A percentile compares a stretch with the other conserved stretches of the same genome.
Conservation (phyloP, 768 basidiomycete species). For the Leccinum subtestaceum region DNA sequence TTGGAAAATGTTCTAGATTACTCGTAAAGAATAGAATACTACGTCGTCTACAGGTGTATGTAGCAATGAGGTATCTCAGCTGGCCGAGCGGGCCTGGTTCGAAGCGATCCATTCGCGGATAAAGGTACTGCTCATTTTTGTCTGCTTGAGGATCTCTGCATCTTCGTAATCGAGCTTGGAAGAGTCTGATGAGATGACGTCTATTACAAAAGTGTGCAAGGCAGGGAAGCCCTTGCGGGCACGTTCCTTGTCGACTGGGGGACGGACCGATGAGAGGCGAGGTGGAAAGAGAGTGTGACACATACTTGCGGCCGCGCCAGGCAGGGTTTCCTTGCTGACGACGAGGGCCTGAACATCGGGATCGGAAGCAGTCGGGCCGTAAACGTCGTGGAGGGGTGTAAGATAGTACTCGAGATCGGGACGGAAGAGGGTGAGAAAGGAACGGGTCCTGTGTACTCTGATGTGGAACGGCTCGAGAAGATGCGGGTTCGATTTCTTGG, state of each 20-base stretch:
- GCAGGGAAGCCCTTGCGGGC: constrained; percentile 52
- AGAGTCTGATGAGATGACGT: constrained; percentile 77
- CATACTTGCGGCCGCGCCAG: constrained; percentile 72
- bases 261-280: neutral
- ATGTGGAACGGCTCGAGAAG: constrained; percentile 59
- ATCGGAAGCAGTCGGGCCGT: constrained; percentile 88
- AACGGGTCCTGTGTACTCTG: constrained; percentile 57
- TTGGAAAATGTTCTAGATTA: neutral
- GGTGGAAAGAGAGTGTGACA: constrained; percentile 11
- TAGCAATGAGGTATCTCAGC: constrained; percentile 6
- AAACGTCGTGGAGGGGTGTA: constrained; percentile 79
- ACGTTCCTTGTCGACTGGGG: constrained; percentile 62
- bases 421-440: constrained; percentile 70
- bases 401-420: constrained; percentile 64
- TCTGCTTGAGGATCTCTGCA: constrained; percentile 62
- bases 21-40: constrained; percentile 8
- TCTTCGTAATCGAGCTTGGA: constrained; percentile 63
- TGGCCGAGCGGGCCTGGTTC: constrained; percentile 1
- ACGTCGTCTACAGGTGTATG: neutral
- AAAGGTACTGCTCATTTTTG: constrained; percentile 93
- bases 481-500: constrained; percentile 66
- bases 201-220: constrained; percentile 74
- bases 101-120: constrained; percentile 83
- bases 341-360: constrained; percentile 88
- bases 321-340: constrained; percentile 83